A percentile compares a stretch with the other conserved stretches of the same genome.
phyloP scores from a whole-genome alignment of 2,329 filamentous ascomycete genomes.

The Falciphora oryzae region DNA sequence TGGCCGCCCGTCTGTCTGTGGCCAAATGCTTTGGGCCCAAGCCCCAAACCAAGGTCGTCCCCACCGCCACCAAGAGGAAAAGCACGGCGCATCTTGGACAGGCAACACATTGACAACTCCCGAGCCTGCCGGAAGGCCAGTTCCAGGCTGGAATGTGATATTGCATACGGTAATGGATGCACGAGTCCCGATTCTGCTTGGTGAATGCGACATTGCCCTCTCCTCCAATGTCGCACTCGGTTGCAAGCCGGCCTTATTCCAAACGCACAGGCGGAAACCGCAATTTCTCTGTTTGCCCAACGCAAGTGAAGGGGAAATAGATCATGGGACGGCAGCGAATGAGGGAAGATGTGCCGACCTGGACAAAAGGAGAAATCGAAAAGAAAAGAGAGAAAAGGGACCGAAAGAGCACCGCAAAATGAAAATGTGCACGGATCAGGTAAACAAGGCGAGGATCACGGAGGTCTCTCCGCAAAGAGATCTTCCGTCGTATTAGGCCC shows the following conservation, averaged over 20 bases:
- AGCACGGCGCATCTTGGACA: no score
- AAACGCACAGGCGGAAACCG: neutral
- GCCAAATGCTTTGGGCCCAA: neutral
- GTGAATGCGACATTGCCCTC: neutral
- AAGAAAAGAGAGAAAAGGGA: neutral
- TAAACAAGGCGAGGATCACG: neutral
- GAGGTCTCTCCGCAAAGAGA: neutral
- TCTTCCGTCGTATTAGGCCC: neutral
- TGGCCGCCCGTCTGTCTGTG: neutral
- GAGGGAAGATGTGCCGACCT: neutral
- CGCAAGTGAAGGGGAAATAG: neutral
- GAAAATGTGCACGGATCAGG: neutral
- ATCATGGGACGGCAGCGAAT: no score
- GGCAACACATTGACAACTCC: no score
- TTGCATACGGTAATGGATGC: neutral
- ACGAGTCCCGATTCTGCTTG: neutral
- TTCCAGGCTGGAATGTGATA: no score
- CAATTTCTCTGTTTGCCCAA: neutral
- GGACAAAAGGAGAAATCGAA: neutral
- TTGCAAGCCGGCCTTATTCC: neutral
- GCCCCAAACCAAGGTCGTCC: no score
- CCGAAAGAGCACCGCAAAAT: neutral
- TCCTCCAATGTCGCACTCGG: neutral
- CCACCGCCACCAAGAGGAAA: no score
- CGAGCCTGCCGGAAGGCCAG: no score